Base-by-base conservation (phyloP, 345 rosid species). In the Viola odorata region DNA sequence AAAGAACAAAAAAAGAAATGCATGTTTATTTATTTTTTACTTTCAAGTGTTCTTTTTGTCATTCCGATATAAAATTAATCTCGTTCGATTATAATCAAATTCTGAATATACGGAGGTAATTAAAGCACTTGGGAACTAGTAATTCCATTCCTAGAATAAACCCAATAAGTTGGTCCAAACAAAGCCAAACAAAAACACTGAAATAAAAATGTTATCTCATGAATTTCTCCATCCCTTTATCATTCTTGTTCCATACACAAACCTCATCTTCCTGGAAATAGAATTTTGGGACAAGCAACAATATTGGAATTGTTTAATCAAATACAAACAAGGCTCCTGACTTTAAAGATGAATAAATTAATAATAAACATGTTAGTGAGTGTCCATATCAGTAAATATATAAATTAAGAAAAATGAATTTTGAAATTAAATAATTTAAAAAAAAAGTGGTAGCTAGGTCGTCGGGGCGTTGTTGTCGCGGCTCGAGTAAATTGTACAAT, bases 391-490 rank as follows among this genome's bases (percentile, higher is more conserved):
- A 73, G 62, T 55, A 53, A 47, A 62, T 77, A 75, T 65, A 72
- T 50, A 73, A 71, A 58, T 16, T 41, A 51, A 50, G 15, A 13
- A 37, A 57, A 66, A 65, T 54, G 37, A n/a, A n/a, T n/a, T n/a
- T n/a, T n/a, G n/a, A n/a, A n/a, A n/a, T n/a, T 61, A 48, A 71
- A 55, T 37, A 14, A 44, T 60, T 36, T 37, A 9, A 32, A 41
- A 56, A 62, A 75, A 65, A 72, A 57, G 13, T 57, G 44, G 56
- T 16, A 62, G 59, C 52, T 66, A 71, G 52, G 76, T 73, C 74
- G 78, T 81, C 75, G 53, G 62, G 67, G 39, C 72, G 81, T 78
- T 65, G 70, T 83, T 85, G 91, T 85, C 88, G 74, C 5, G 73
- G 65, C 69, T 48, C 58, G 66, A 55, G 52, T 52, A 57, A 65